These are phyloP conservation scores for Dryadomyces quercus-mongolicae DNA, from an alignment of 2,329 filamentous ascomycete genomes.

Conservation along the genomic window DNA sequence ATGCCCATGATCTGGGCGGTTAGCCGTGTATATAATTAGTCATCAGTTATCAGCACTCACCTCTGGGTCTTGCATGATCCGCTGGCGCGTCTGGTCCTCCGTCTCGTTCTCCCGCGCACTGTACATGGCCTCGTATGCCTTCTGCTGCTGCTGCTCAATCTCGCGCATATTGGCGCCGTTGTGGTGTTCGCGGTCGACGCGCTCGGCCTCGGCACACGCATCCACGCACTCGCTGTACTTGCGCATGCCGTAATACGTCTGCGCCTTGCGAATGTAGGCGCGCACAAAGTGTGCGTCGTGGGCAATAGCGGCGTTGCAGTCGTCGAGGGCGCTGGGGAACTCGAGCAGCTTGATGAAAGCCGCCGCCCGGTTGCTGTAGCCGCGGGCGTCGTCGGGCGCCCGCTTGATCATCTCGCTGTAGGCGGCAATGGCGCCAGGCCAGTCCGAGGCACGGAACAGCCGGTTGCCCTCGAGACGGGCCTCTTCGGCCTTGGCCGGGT, in stretches of 20 bases:
- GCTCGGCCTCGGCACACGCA: slow-evolving; percentile 67
- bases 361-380: slow-evolving; percentile 94
- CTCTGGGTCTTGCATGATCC: slow-evolving; percentile 83
- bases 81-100: slow-evolving; percentile 87
- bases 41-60: slow-evolving; percentile 37
- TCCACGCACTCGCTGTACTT: slow-evolving; percentile 95
- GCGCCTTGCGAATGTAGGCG: slow-evolving; percentile 91
- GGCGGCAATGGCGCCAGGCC: slow-evolving; percentile 85
- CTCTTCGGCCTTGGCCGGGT: slow-evolving; percentile 86
- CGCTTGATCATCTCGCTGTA: slow-evolving; percentile 98
- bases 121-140: slow-evolving; percentile 85
- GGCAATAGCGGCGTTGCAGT: slow-evolving; percentile 86
- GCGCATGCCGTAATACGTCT: slow-evolving; percentile 93
- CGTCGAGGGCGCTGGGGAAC: slow-evolving; percentile 84
- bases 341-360: slow-evolving; percentile 95
- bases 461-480: slow-evolving; percentile 88
- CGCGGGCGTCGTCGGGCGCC: slow-evolving; percentile 79
- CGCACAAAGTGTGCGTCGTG: slow-evolving; percentile 86
- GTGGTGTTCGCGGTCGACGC: slow-evolving; percentile 59
- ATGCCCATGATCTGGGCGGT: slow-evolving; percentile 62
- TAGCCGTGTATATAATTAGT: neutral
- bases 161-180: slow-evolving; percentile 72
- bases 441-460: slow-evolving; percentile 95
- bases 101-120: slow-evolving; percentile 84
- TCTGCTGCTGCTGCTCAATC: slow-evolving; percentile 89